Evolutionary conservation across 768 basidiomycete species (phyloP).

Genomic region (Suillus lakei): DNA sequence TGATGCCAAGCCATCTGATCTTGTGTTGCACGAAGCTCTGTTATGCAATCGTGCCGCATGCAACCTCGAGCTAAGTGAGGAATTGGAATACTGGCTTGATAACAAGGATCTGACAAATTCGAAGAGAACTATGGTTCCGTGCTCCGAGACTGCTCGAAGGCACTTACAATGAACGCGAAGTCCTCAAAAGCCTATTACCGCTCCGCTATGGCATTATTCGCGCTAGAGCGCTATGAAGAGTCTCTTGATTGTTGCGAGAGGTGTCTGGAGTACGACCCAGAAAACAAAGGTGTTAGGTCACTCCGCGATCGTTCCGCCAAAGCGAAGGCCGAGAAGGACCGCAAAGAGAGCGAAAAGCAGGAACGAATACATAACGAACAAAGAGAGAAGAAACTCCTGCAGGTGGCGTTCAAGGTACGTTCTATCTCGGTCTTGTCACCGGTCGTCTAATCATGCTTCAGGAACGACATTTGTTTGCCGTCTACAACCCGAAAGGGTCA

Average conservation of each 20-base stretch:
- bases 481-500: conserved; percentile 54
- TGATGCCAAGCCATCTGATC: conserved; percentile 79
- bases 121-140: conserved; percentile 89
- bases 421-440: conserved; percentile 4
- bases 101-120: conserved; percentile 1
- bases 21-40: conserved; percentile 62
- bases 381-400: conserved; percentile 57
- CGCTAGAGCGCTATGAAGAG: conserved; percentile 78
- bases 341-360: conserved; percentile 52
- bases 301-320: conserved; percentile 53
- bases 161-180: conserved; percentile 60
- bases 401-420: conserved; percentile 65
- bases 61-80: conserved; percentile 84
- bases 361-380: conserved; percentile 54
- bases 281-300: conserved; percentile 56
- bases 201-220: conserved; percentile 76
- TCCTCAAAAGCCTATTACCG: conserved; percentile 89
- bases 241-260: conserved; percentile 81
- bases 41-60: conserved; percentile 92
- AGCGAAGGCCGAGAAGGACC: conserved; percentile 53
- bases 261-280: conserved; percentile 62
- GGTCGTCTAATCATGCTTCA: conserved; percentile 35
- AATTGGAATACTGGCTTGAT: not conserved
- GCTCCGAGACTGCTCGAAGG: conserved; percentile 82
- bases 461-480: conserved; percentile 73